Conservation (phyloP, 805 yeast genomes). For the Candida michaelii region DNA sequence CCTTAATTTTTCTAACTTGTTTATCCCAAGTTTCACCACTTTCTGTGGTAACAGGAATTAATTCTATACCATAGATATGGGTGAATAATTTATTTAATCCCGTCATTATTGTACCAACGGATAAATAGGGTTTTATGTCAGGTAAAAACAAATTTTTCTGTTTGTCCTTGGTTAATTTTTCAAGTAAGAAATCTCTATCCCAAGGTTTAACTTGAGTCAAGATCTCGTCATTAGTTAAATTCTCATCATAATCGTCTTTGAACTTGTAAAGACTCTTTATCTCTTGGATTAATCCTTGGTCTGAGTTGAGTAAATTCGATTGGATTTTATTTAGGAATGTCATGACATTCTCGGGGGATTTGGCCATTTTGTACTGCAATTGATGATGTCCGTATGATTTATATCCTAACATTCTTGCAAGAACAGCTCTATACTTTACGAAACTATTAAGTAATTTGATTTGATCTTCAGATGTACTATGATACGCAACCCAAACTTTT, state of each 20-base stretch:
- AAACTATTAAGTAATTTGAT: conserved; percentile 57
- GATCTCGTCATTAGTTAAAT: conserved; percentile 28
- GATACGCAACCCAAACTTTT: conserved; percentile 72
- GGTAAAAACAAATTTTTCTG: conserved; percentile 21
- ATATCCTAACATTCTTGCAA: conserved; percentile 75
- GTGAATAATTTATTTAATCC: conserved; percentile 75
- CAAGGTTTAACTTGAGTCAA: conserved; percentile 68
- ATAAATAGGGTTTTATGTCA: conserved; percentile 68
- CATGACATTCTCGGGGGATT: conserved; percentile 70
- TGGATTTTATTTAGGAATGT: conserved; percentile 66
- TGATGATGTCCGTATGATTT: conserved; percentile 75
- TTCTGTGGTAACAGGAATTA: conserved; percentile 62
- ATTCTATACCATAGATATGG: conserved; percentile 70
- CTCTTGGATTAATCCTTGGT: conserved; percentile 53
- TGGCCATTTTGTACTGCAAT: conserved; percentile 87
- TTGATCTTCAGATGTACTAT: conserved; percentile 64
- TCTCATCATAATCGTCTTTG: conserved; percentile 18
- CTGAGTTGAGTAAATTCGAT: conserved; percentile 36
- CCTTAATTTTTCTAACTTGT: conserved; percentile 81
- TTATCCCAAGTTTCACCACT: conserved; percentile 86
- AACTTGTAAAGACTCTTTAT: conserved; percentile 45
- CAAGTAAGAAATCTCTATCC: conserved; percentile 75
- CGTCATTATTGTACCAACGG: conserved; percentile 81
- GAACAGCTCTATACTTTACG: conserved; percentile 61
- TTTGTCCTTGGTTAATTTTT: conserved; percentile 16